Conservation (phyloP, 306 rosid species). For the Chamaecrista fasciculata region DNA sequence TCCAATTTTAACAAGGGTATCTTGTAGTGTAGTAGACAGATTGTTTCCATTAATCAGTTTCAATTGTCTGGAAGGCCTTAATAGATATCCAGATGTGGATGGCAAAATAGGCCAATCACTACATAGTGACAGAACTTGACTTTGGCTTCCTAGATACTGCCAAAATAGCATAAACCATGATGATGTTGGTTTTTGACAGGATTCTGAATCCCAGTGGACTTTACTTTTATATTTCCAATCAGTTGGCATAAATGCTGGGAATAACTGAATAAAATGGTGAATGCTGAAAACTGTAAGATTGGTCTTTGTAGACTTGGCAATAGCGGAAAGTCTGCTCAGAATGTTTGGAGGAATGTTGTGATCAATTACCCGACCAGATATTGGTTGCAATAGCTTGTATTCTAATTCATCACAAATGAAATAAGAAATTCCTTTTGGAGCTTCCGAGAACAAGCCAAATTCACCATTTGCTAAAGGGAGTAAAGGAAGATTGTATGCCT, state of each 20-base stretch:
- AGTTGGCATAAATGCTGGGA: constrained; percentile 70
- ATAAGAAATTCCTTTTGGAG: constrained; percentile 65
- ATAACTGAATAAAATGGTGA: constrained; percentile 65
- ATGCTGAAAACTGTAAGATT: constrained; percentile 57
- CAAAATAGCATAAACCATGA: constrained; percentile 82
- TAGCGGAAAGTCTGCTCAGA: constrained; percentile 65
- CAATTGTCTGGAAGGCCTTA: constrained; percentile 62
- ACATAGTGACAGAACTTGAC: constrained; percentile 56
- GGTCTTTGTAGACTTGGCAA: constrained; percentile 81
- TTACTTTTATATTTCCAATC: constrained; percentile 83
- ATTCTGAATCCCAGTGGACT: constrained; percentile 78
- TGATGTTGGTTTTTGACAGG: constrained; percentile 67
- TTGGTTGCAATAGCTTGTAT: constrained; percentile 57
- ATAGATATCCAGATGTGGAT: constrained; percentile 70
- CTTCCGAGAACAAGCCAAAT: constrained; percentile 64
- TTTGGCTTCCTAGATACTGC: constrained; percentile 65
- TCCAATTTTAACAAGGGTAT: constrained; percentile 69
- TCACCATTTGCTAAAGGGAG: constrained; percentile 92
- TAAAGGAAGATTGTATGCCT: constrained; percentile 66
- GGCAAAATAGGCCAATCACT: constrained; percentile 96
- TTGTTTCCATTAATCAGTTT: constrained; percentile 68
- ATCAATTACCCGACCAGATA: constrained; percentile 72
- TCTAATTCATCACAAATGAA: constrained; percentile 83
- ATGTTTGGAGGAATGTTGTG: constrained; percentile 54
- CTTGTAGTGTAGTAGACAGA: constrained; percentile 54